Percentiles rank a stretch among this genome's conserved stretches.
Evolutionary conservation across 1,284 basidiomycete species (phyloP).

Genomic region (Apiotrichum veenhuisii): DNA sequence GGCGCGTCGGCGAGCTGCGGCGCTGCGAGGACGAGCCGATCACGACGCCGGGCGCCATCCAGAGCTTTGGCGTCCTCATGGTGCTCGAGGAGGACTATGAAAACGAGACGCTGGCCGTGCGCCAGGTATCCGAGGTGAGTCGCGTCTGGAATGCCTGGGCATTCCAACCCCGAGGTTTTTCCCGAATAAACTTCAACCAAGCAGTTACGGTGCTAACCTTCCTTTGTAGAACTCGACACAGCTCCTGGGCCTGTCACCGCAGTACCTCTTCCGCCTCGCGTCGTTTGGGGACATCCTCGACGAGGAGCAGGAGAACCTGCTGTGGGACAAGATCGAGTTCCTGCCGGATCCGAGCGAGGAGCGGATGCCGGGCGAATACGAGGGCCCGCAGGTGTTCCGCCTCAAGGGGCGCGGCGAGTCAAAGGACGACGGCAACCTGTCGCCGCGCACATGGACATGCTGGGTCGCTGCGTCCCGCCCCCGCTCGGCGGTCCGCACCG

Average conservation of each 20-base stretch:
- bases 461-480: slow-evolving; percentile 79
- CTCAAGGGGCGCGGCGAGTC: slow-evolving; percentile 54
- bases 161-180: too few species aligned
- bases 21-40: slow-evolving; percentile 87
- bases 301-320: slow-evolving; percentile 63
- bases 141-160: too few species aligned
- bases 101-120: slow-evolving; percentile 60
- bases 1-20: slow-evolving; percentile 64
- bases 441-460: slow-evolving; percentile 62
- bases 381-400: slow-evolving; percentile 67
- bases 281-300: slow-evolving; percentile 73
- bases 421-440: neutral
- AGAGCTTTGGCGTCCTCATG: slow-evolving; percentile 79
- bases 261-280: slow-evolving; percentile 69
- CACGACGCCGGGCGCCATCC: slow-evolving; percentile 75
- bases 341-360: slow-evolving; percentile 53
- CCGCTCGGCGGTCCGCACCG: slow-evolving; percentile 29
- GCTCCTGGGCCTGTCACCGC: slow-evolving; percentile 68
- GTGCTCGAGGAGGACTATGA: slow-evolving; percentile 67
- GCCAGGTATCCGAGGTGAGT: slow-evolving; percentile 76
- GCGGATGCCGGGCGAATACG: slow-evolving; percentile 42
- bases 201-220: slow-evolving; percentile 16
- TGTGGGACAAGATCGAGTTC: slow-evolving; percentile 75
- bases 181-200: too few species aligned
- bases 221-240: slow-evolving; percentile 59